Percentiles rank a stretch among this genome's conserved stretches.
Evolutionary conservation across 202 grass and related monocot species (phyloP).

Genomic region (Thinopyrum obtusiflorum): DNA sequence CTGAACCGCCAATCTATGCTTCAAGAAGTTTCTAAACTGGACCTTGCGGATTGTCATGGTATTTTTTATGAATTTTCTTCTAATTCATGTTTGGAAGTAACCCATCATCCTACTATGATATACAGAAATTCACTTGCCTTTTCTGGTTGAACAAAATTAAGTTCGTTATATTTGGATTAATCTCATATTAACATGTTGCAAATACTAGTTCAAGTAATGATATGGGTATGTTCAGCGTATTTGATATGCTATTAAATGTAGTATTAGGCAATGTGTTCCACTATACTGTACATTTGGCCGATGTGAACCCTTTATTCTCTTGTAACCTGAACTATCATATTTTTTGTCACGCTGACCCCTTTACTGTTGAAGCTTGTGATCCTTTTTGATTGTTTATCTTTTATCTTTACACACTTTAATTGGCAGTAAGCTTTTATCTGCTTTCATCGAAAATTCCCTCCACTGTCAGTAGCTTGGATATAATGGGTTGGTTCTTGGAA

Average conservation of each 20-base stretch:
- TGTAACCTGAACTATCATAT: neutral
- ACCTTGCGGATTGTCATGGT: slow-evolving; percentile 63
- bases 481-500: slow-evolving; percentile 33
- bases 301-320: slow-evolving; percentile 5
- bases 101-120: neutral
- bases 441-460: neutral
- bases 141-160: neutral
- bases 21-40: slow-evolving; percentile 74
- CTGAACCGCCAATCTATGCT: slow-evolving; percentile 82
- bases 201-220: neutral
- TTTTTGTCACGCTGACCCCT: neutral
- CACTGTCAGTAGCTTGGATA: slow-evolving; percentile 9
- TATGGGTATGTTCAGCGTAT: neutral
- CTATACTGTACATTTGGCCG: neutral
- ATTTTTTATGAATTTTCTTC: slow-evolving; percentile 37
- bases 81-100: slow-evolving; percentile 21
- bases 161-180: neutral
- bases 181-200: neutral
- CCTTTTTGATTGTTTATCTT: neutral
- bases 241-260: neutral
- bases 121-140: neutral
- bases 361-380: neutral
- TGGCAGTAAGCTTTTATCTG: neutral
- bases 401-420: neutral
- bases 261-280: neutral